Base-by-base conservation (phyloP, 2,329 filamentous ascomycete species). In the Epichloe gansuensis region DNA sequence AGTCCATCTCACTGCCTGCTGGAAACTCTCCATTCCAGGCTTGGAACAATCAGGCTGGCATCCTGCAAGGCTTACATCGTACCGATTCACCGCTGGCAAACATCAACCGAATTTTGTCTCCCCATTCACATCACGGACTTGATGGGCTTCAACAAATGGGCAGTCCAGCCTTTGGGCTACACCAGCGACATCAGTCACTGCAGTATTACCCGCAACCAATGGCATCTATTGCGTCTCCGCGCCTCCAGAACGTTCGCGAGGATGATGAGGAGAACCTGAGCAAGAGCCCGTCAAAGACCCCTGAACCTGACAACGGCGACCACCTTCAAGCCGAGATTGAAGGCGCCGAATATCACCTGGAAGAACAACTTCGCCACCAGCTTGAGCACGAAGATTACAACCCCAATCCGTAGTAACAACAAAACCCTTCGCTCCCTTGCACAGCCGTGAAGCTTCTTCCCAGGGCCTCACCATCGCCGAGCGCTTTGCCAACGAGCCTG, bases 261-360 rank as follows among this genome's bases (percentile, higher is more conserved):
- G 82, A 81, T 52, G 85, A 88, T 23, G 85, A 87, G 58, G 85
- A 87, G 54, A 65, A 68, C 1, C 56, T 54, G 28, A 69, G 63
- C 59, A 76, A 79, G 66, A 78, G 72, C 53, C 73, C 72, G 9
- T 78, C 75, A 1, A 78, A 76, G 61, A 78, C 75, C 0, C 75
- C 78, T 0, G 76, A 82, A 59, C 71, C 75, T 9, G 52, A 71
- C 46, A 70, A 75, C 50, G 67, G 71, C 46, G 86, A 91, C 60
- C 90, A 90, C 59, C 75, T 95, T 25, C 89, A 95, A 65, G 85
- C 84, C 56, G 89, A 93, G 59, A 85, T 94, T 52, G 85, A 93
- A 48, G 86, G 91, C 62, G 85, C 87, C 4, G 88, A 95, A 61
- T 91, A 93, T 62, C 88, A 91, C 60, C 69, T 93, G 56, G 87